phyloP scores from a whole-genome alignment of 352 stramenopile genomes.

The Elongisporangium prolatum region DNA sequence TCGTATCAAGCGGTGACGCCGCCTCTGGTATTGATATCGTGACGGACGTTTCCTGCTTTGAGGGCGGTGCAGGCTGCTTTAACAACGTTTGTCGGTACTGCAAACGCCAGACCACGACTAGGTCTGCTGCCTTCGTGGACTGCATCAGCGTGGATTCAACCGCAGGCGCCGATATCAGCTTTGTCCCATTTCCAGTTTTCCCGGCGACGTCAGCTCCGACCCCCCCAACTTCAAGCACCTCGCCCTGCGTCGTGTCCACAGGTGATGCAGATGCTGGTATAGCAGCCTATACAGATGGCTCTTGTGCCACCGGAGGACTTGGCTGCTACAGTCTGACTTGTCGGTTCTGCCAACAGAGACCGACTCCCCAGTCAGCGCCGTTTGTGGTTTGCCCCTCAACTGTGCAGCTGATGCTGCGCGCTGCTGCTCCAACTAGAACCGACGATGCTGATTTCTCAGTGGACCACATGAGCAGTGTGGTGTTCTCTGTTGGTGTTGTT shows the following conservation, averaged over 20 bases:
- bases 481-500: too few relatives aligned
- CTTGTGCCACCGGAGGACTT: conserved; percentile 23
- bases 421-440: too few relatives aligned
- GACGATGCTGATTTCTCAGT: too few relatives aligned
- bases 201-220: conserved; percentile 5
- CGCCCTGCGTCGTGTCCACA: conserved; percentile 18
- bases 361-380: conserved; percentile 21
- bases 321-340: conserved; percentile 33
- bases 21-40: conserved; percentile 21
- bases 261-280: conserved; percentile 28
- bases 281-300: conserved; percentile 15
- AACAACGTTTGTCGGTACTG: conserved; percentile 7
- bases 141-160: conserved; percentile 3
- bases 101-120: conserved; percentile 16
- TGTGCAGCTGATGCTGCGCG: too few relatives aligned
- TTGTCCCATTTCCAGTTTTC: conserved; percentile 14
- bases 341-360: conserved; percentile 30
- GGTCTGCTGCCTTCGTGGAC: conserved; percentile 21
- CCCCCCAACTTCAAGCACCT: neutral
- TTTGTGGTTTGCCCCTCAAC: conserved; percentile 18
- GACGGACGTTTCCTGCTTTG: conserved; percentile 17
- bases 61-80: conserved; percentile 7
- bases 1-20: conserved; percentile 14
- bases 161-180: conserved; percentile 17
- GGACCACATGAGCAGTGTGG: too few relatives aligned